Evolutionary conservation across 2,329 filamentous ascomycete genomes (phyloP), one percentile per base, ranked within the genome.

Genomic region (Fusarium ambrosium): DNA sequence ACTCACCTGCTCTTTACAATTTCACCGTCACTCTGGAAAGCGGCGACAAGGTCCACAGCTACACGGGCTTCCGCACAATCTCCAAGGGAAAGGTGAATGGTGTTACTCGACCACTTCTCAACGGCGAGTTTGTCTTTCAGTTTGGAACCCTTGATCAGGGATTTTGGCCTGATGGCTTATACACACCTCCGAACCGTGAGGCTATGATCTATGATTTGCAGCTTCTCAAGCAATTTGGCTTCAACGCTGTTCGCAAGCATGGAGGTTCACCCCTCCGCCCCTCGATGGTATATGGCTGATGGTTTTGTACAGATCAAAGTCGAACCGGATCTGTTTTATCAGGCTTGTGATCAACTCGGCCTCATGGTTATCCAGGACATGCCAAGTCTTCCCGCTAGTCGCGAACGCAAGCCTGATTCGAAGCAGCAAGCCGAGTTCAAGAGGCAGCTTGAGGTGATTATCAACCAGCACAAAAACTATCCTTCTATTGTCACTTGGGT

Each of bases 231-330:
- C 82, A 84, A 2, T 84, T 94, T 2, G 92, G 92, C 0, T 92
- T 92, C 81, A 94, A 94, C 80, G 91, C 91, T 86, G 79, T 94
- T 11, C 89, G 92, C 39, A 94, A 94, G 79, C 92, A 94, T 76
- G 90, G 90, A 77, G 83, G 89, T 60, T 1, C 3, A 4, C 0
- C 10, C 3, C 5, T 5, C 0, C 9, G 0, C 10, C 9, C 4
- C 7, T 0, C 1, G 0, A 7, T 0, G n/a, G 0, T 1, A n/a
- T 7, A 20, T 29, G 7, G 1, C 27, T 18, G 1, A 36, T 20
- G 53, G 1, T 62, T 0, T 2, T 2, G 1, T 79, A 8, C 18
- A 84, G 89, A 92, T 93, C 83, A 93, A 93, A 81, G 85, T 93
- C 8, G 92, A 93, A 75, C 86, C 89, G 0, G 90, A 91, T 14